Base-by-base conservation (phyloP, 192 early-diverging fungal genomes). In the Coemansia sp. region DNA sequence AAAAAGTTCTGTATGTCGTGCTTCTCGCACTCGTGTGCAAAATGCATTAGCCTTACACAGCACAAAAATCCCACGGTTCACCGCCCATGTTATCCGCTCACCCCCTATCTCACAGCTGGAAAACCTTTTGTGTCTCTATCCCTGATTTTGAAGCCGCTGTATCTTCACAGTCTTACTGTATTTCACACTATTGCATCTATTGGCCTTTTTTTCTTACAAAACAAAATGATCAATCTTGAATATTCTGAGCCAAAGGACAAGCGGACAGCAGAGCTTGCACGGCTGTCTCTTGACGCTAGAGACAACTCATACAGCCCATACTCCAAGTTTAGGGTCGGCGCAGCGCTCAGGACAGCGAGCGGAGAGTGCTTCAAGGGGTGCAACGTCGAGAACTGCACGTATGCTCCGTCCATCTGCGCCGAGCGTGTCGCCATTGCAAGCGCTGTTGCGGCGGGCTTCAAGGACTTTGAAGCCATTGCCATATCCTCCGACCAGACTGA, bases 321-420 rank as follows among this genome's bases (percentile, higher is more conserved):
- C 77, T 93, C 91, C 23, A 93, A 94, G 72, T 96, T 96, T 75
- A 86, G 91, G 19, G 94, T 98, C 19, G 95, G 95, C 15, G 92
- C 92, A 44, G 92, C 95, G 4, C 65, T 95, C 42, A 77, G 93
- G 43, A 83, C 90, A 10, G 82, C 84, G 49, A 84, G 87, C 26
- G 92, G 92, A 32, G 85, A 83, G 56, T 72, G 85, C 41, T 88
- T 83, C 64, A 70, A 76, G 70, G 95, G 95, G 37, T 90, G 90
- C 69, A 98, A 98, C 74, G 87, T 98, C 48, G 95, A 98, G 70
- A 95, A 91, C 72, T 92, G 93, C 21, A 90, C 92, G 15, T 95
- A 93, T 79, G 89, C 86, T 50, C 93, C 88, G 13, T 87, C 92
- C 39, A 91, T 95, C 59, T 97, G 95, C 69, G 95, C 93, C 47